Conservation (phyloP, 805 yeast genomes). For the Zygosaccharomyces gambellarensis region DNA sequence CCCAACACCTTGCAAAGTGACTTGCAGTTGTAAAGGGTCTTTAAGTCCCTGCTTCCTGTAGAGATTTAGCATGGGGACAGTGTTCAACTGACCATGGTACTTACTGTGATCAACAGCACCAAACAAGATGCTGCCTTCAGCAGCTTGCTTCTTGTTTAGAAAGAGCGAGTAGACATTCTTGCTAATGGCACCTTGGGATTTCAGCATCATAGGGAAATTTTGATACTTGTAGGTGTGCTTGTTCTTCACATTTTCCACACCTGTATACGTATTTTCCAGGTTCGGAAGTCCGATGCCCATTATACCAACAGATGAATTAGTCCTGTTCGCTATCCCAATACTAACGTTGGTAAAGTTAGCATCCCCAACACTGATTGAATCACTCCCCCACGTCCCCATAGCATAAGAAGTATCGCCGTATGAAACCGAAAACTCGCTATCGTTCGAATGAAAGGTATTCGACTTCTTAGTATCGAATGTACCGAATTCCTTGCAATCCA, state of each 20-base stretch:
- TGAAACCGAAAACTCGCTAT: slow-evolving; percentile 38
- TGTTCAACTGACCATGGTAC: slow-evolving; percentile 32
- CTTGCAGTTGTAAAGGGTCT: slow-evolving; percentile 28
- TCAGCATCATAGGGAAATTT: slow-evolving; percentile 21
- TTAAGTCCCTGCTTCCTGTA: slow-evolving; percentile 15
- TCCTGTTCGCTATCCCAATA: slow-evolving; percentile 33
- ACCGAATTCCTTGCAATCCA: slow-evolving; percentile 39
- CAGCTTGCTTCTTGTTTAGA: slow-evolving; percentile 42
- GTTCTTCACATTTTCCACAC: slow-evolving; percentile 21
- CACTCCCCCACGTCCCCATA: slow-evolving; percentile 50
- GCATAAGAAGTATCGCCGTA: slow-evolving; percentile 52
- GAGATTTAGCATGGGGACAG: slow-evolving; percentile 27
- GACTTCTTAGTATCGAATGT: slow-evolving; percentile 36
- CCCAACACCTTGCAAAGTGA: slow-evolving; percentile 32
- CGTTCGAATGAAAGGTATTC: slow-evolving; percentile 31
- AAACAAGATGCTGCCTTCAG: slow-evolving; percentile 43
- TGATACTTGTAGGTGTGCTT: slow-evolving; percentile 6
- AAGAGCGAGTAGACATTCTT: slow-evolving; percentile 42
- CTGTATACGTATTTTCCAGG: slow-evolving; percentile 53
- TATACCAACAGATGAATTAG: slow-evolving; percentile 41
- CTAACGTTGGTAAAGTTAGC: slow-evolving; percentile 34
- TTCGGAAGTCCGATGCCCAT: slow-evolving; percentile 52
- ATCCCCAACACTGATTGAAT: slow-evolving; percentile 19
- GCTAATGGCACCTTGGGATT: slow-evolving; percentile 37
- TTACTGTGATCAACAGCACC: slow-evolving; percentile 42